Evolutionary conservation across 306 rosid genomes (phyloP).

Genomic region (Pyrus communis): DNA sequence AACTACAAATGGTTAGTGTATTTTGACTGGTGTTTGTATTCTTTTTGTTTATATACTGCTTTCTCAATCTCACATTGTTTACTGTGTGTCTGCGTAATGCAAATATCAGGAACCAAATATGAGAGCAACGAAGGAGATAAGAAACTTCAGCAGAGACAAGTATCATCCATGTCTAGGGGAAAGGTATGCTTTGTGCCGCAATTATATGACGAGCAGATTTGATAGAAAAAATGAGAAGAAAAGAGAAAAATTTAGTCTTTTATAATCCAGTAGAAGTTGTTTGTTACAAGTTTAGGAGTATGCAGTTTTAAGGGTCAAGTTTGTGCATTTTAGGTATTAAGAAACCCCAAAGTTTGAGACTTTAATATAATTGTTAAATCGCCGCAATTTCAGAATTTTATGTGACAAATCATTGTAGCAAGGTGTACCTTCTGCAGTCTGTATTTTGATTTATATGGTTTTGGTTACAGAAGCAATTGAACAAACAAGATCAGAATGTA

Average conservation of each 20-base stretch:
- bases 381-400: not conserved
- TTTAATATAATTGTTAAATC: too few relatives aligned
- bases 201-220: not conserved
- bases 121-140: slow-evolving; percentile 26
- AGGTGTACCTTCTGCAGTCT: not conserved
- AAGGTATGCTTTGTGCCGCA: slow-evolving; percentile 34
- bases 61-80: slow-evolving; percentile 13
- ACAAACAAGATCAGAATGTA: slow-evolving; percentile 26
- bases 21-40: not conserved
- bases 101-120: slow-evolving; percentile 41
- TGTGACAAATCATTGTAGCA: not conserved
- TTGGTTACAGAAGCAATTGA: slow-evolving; percentile 36
- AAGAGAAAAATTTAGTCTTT: not conserved
- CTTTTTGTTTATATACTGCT: not conserved
- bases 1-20: slow-evolving; percentile 47
- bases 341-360: not conserved
- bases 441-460: slow-evolving; percentile 6
- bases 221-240: not conserved
- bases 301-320: not conserved
- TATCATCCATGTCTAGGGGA: slow-evolving; percentile 25
- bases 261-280: not conserved
- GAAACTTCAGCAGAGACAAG: slow-evolving; percentile 29
- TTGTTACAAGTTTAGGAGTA: not conserved
- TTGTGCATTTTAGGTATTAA: not conserved
- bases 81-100: slow-evolving; percentile 7